Evolutionary conservation across 2,329 filamentous ascomycete genomes (phyloP).

Genomic region (Sordariomycetes sp.): DNA sequence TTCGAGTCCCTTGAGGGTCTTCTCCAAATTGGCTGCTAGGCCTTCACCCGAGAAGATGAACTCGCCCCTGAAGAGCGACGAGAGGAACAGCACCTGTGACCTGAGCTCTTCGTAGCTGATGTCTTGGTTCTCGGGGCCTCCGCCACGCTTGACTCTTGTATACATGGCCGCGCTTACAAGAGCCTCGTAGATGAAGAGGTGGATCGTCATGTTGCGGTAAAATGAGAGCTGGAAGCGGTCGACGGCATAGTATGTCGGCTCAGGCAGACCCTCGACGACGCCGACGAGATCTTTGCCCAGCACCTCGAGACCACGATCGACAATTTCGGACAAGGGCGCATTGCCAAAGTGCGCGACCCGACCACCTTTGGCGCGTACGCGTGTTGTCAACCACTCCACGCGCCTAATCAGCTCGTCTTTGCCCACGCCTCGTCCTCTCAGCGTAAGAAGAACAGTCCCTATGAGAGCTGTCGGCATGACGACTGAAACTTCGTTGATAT

Average conservation of each 20-base stretch:
- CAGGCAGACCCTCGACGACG: conserved; percentile 66
- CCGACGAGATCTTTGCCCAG: conserved; percentile 85
- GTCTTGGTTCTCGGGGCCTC: conserved; percentile 71
- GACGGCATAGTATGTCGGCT: conserved; percentile 90
- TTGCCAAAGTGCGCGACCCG: conserved; percentile 89
- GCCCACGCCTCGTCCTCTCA: conserved; percentile 85
- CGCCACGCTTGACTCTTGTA: conserved; percentile 80
- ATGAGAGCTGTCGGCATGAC: conserved; percentile 98
- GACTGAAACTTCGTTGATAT: conserved; percentile 93
- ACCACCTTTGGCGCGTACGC: conserved; percentile 78
- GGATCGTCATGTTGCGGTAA: conserved; percentile 99
- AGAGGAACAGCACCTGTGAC: conserved; percentile 80
- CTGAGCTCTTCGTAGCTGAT: conserved; percentile 67
- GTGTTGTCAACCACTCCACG: conserved; percentile 80
- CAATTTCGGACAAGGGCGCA: conserved; percentile 68
- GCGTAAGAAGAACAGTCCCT: conserved; percentile 82
- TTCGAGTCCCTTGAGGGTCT: conserved; percentile 70
- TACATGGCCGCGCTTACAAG: conserved; percentile 88
- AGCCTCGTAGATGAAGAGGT: conserved; percentile 90
- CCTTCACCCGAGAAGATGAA: conserved; percentile 95
- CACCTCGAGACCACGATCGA: conserved; percentile 85
- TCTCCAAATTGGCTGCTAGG: conserved; percentile 68
- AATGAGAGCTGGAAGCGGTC: conserved; percentile 96
- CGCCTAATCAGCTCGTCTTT: conserved; percentile 76
- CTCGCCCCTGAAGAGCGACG: conserved; percentile 86